Percentiles rank a stretch among this genome's conserved stretches.
Conservation (phyloP, 2,329 filamentous ascomycete genomes). For the Orbilia oligospora region DNA sequence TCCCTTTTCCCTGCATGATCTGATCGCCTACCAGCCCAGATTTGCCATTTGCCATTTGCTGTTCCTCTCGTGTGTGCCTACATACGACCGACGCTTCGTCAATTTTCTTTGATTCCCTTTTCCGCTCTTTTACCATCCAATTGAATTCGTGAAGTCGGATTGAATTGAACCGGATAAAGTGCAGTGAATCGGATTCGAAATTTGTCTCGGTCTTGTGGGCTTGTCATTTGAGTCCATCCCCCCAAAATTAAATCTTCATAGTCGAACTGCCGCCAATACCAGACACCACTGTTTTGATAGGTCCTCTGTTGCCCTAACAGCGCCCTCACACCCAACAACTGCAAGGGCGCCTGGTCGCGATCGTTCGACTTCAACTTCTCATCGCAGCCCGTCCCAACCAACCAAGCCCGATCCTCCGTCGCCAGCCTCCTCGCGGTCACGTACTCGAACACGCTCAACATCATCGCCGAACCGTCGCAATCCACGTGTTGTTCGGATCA, state of each 20-base stretch:
- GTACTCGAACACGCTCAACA: slow-evolving; percentile 32
- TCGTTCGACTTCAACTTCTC: slow-evolving; percentile 10
- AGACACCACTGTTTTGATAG: slow-evolving; percentile 13
- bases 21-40: slow-evolving; percentile 37
- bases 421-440: slow-evolving; percentile 26
- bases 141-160: neutral
- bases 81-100: slow-evolving; percentile 6
- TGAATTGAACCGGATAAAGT: neutral
- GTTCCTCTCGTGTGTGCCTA: slow-evolving; percentile 6
- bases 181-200: neutral
- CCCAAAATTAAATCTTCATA: slow-evolving; percentile 43
- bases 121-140: neutral
- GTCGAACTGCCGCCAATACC: slow-evolving; percentile 39
- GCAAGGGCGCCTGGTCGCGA: slow-evolving; percentile 38
- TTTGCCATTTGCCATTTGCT: slow-evolving; percentile 26
- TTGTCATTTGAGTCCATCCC: slow-evolving; percentile 48
- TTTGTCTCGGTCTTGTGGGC: slow-evolving; percentile 54
- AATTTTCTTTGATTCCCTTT: neutral
- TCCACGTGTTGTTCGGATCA: slow-evolving; percentile 53
- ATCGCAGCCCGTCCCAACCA: slow-evolving; percentile 22
- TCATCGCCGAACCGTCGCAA: slow-evolving; percentile 30
- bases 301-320: slow-evolving; percentile 14
- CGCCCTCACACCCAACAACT: slow-evolving; percentile 6
- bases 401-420: slow-evolving; percentile 23
- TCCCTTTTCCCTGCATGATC: slow-evolving; percentile 59